Evolutionary conservation across 345 rosid species (phyloP).

Genomic region (Abelmoschus esculentus): DNA sequence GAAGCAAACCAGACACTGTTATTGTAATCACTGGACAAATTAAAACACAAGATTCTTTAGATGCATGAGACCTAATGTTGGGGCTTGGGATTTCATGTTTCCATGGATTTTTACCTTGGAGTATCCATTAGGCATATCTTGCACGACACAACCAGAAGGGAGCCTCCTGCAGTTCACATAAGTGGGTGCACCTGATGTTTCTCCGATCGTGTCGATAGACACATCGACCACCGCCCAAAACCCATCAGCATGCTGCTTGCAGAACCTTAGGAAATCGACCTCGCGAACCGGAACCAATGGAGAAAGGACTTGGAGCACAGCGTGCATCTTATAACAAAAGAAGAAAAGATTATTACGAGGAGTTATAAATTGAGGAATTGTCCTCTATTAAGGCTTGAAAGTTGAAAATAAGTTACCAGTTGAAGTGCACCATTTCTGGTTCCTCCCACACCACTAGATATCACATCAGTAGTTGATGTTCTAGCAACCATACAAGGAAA

Average conservation of each 20-base stretch:
- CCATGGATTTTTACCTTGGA: constrained; percentile 46
- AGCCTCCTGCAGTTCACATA: constrained; percentile 65
- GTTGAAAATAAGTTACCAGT: constrained; percentile 36
- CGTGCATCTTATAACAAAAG: constrained; percentile 53
- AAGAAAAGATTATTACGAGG: background rate
- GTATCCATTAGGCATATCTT: constrained; percentile 96
- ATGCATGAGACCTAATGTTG: constrained; percentile 21
- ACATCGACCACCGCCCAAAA: constrained; percentile 97
- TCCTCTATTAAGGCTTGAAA: no score
- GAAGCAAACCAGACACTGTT: constrained; percentile 24
- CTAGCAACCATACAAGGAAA: constrained; percentile 87
- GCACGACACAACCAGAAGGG: constrained; percentile 94
- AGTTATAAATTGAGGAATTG: background rate
- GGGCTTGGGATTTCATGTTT: constrained; percentile 24
- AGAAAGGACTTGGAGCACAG: constrained; percentile 80
- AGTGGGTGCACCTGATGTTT: constrained; percentile 39
- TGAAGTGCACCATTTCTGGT: constrained; percentile 91
- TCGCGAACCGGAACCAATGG: constrained; percentile 96
- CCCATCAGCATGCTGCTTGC: constrained; percentile 93
- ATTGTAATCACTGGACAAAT: constrained; percentile 35
- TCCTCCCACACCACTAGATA: constrained; percentile 81
- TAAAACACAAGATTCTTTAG: constrained; percentile 19
- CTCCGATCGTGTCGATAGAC: constrained; percentile 58
- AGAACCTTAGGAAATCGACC: constrained; percentile 73
- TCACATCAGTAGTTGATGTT: constrained; percentile 67